Evolutionary conservation across 345 rosid genomes (phyloP).

Genomic region (Salix udensis): DNA sequence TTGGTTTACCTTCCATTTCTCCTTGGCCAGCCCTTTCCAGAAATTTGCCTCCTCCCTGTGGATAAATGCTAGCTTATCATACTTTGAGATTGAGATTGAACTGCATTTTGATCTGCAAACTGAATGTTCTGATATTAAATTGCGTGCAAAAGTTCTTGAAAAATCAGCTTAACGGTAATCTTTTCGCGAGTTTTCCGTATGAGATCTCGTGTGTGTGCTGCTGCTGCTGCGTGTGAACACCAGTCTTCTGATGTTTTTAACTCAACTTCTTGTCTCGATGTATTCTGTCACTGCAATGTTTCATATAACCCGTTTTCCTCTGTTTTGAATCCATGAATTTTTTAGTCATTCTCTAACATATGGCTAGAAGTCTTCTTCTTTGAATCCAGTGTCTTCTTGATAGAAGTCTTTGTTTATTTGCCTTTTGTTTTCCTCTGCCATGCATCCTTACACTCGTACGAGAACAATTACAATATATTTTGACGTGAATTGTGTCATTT

Average conservation of each 20-base stretch:
- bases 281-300: not conserved
- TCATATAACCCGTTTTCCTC: not conserved
- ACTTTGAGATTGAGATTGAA: not conserved
- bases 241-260: not conserved
- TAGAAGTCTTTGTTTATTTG: not conserved
- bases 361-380: not conserved
- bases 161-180: not conserved
- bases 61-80: not conserved
- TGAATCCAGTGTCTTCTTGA: not conserved
- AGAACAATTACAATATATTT: not conserved
- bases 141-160: not conserved
- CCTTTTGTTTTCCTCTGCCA: not conserved
- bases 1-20: not conserved
- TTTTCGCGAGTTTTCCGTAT: not conserved
- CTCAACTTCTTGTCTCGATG: not conserved
- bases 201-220: not conserved
- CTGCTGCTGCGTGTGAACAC: not conserved
- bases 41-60: not conserved
- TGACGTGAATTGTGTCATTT: not conserved
- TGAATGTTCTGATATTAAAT: not conserved
- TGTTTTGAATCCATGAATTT: not conserved
- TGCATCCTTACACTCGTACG: not conserved
- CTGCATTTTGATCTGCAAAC: not conserved
- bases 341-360: not conserved
- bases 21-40: not conserved